Evolutionary conservation across 169 alveolate species (phyloP).

Genomic region (Plasmodium reichenowi): DNA sequence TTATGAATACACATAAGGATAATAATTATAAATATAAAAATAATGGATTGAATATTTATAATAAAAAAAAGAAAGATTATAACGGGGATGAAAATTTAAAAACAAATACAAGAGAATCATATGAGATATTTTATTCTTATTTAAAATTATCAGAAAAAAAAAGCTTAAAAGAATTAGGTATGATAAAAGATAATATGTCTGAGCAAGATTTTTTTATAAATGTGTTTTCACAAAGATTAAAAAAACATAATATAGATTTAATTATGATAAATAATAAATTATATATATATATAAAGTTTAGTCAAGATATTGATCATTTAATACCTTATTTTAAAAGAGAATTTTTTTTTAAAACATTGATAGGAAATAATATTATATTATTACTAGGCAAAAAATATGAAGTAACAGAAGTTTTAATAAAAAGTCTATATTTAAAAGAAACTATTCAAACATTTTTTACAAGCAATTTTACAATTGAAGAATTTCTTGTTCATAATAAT

Average conservation of each 20-base stretch:
- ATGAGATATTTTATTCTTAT: slow-evolving; percentile 9
- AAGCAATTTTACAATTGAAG: background rate
- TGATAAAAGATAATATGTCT: background rate
- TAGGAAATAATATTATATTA: slow-evolving; percentile 11
- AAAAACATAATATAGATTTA: slow-evolving; percentile 18
- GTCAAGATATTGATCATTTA: slow-evolving; percentile 8
- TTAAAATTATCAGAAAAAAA: slow-evolving; percentile 4
- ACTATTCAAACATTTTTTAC: slow-evolving; percentile 2
- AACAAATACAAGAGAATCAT: background rate
- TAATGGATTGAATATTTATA: no score
- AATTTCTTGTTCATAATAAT: slow-evolving; percentile 6
- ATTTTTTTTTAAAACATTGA: slow-evolving; percentile 27
- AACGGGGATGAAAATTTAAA: no score
- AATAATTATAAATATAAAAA: no score
- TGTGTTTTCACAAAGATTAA: slow-evolving; percentile 35
- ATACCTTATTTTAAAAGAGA: slow-evolving; percentile 18
- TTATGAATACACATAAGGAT: no score
- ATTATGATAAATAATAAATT: slow-evolving; percentile 14
- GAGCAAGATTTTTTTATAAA: background rate
- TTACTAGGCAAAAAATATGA: slow-evolving; percentile 36
- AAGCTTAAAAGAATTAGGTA: background rate
- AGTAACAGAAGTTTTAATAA: slow-evolving; percentile 4
- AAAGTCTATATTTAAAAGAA: slow-evolving; percentile 23
- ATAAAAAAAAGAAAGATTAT: no score
- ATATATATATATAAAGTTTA: slow-evolving; percentile 20